phyloP scores from a whole-genome alignment of 2,329 filamentous ascomycete genomes.

The Penicillium sp. region DNA sequence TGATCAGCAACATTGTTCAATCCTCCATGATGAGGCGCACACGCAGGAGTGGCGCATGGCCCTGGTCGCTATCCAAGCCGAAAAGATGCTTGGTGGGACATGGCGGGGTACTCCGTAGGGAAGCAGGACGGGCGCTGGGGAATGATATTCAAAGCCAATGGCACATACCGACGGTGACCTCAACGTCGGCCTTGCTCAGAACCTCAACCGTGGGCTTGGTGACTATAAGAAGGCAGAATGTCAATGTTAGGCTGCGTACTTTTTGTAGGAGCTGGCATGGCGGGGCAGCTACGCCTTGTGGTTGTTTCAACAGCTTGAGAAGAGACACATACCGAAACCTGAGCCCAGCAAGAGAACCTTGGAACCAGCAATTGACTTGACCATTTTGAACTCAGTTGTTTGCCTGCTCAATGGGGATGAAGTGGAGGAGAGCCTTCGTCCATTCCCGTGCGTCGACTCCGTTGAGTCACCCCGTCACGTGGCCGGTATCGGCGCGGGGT shows the following conservation, averaged over 20 bases:
- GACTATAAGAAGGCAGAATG: conserved; percentile 41
- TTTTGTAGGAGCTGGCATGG: conserved; percentile 13
- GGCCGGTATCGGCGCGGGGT: conserved; percentile 32
- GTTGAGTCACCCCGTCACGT: conserved; percentile 32
- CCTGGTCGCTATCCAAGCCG: background rate
- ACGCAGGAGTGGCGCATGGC: background rate
- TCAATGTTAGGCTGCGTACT: conserved; percentile 14
- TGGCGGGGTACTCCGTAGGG: conserved; percentile 10
- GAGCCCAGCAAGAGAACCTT: conserved; percentile 44
- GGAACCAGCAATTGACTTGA: conserved; percentile 40
- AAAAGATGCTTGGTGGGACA: background rate
- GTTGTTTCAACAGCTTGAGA: background rate
- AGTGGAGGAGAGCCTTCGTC: conserved; percentile 13
- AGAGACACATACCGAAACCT: conserved; percentile 37
- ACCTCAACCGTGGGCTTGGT: conserved; percentile 67
- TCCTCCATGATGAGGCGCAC: background rate
- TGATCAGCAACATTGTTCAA: background rate
- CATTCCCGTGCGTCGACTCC: conserved; percentile 23
- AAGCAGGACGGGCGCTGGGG: background rate
- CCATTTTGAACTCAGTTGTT: conserved; percentile 35
- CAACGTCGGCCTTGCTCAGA: conserved; percentile 61
- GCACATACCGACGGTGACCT: conserved; percentile 65
- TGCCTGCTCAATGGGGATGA: conserved; percentile 15
- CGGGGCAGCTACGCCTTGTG: conserved; percentile 20
- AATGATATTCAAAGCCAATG: background rate